Evolutionary conservation across 2,329 filamentous ascomycete genomes (phyloP), one percentile per base, ranked within the genome.

Genomic region (Pyrenophora tritici-repentis): DNA sequence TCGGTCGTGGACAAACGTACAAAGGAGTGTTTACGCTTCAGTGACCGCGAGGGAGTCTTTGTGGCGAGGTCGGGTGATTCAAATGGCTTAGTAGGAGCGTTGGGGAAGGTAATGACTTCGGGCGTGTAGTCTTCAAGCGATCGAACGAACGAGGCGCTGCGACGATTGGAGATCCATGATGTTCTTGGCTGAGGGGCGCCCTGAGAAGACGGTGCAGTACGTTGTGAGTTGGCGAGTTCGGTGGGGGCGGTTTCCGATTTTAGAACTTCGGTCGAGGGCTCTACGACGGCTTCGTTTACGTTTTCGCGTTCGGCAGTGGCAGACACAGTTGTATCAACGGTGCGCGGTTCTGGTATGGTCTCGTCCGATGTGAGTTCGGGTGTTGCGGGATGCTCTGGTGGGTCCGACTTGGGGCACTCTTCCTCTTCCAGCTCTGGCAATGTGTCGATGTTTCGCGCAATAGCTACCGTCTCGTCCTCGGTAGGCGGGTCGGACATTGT

Each of bases 1-100:
- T 92, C 82, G 14, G 90, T 94, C 66, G 94, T 85, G 1, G 90
- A 91, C 22, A 97, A 80, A 41, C 91, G 86, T 50, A 96, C 82
- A 22, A 83, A 81, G 41, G 83, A 83, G 34, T 74, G 69, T 6
- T 66, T 58, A 50, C 72, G 72, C 55, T 72, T 73, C 26, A 75
- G 49, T 2, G 71, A 50, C 31, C 57, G 79, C 63, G 45, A 76
- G 78, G 67, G 82, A 79, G 66, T 81, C n/a, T 53, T 53, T 29
- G 42, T 50, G 9, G 38, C n/a, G 7, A 18, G 22, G 22, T 61
- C 47, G 75, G 62, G 86, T 76, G 51, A 83, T 82, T 57, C 57
- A 13, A 50, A 36, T 24, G 60, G 56, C 31, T 58, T 62, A 8
- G 53, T 31, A 5, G 63, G 55, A 26, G 61, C 56, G 22, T 63